Evolutionary conservation across 2,329 filamentous ascomycete species (phyloP).

Genomic region (Grosmannia clavigera): DNA sequence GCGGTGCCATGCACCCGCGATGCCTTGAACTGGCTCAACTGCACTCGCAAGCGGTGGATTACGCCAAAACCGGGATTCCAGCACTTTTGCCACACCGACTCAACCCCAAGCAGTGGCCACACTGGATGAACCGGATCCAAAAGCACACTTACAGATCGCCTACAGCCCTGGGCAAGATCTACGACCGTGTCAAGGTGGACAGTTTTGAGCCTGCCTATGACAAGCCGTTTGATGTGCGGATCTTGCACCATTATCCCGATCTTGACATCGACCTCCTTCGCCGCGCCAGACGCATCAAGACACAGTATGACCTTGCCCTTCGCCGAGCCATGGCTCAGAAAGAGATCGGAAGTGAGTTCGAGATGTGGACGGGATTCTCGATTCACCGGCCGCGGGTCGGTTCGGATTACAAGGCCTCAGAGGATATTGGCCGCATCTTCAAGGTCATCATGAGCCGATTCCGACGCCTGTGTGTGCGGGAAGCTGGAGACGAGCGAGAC

Average conservation of each 20-base stretch:
- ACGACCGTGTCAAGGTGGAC: conserved; percentile 57
- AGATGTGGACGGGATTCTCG: conserved; percentile 80
- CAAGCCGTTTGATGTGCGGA: conserved; percentile 60
- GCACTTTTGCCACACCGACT: conserved; percentile 54
- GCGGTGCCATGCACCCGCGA: conserved; percentile 53
- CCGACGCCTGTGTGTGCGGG: conserved; percentile 50
- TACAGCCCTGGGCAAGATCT: conserved; percentile 69
- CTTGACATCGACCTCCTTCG: conserved; percentile 43
- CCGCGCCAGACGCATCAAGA: conserved; percentile 55
- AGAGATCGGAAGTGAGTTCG: conserved; percentile 76
- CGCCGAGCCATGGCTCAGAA: conserved; percentile 74
- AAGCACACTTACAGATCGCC: conserved; percentile 50
- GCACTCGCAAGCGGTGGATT: conserved; percentile 89
- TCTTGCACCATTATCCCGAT: conserved; percentile 47
- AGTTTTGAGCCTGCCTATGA: conserved; percentile 64
- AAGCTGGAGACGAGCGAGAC: conserved; percentile 44
- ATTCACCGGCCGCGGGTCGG: conserved; percentile 60
- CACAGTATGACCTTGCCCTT: conserved; percentile 63
- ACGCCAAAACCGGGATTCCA: conserved; percentile 75
- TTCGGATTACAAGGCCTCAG: conserved; percentile 74
- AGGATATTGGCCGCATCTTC: conserved; percentile 63
- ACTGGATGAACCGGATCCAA: conserved; percentile 69
- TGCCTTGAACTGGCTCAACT: conserved; percentile 66
- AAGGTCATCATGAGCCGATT: conserved; percentile 56
- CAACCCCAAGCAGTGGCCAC: conserved; percentile 57